These are phyloP conservation scores for Kwoniella pini DNA, from an alignment of 768 basidiomycete genomes.

Conservation along the genomic window DNA sequence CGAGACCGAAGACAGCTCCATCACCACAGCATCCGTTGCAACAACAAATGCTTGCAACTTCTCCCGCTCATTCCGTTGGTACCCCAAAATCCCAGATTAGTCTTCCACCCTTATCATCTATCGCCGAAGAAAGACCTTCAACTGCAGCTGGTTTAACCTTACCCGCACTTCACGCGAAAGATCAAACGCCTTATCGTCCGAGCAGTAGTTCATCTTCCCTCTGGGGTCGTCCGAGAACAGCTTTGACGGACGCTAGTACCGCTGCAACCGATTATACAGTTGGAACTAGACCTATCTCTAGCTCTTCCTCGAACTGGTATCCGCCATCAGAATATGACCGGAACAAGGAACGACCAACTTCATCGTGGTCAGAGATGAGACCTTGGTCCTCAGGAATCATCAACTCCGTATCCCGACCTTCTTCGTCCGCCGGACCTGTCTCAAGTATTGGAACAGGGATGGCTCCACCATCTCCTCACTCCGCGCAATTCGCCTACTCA, in stretches of 20 bases:
- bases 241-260: constrained; percentile 30
- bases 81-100: background rate
- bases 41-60: background rate
- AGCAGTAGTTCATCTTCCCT: constrained; percentile 4
- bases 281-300: constrained; percentile 21
- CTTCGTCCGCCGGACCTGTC: constrained; percentile 9
- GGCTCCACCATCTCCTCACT: constrained; percentile 5
- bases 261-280: constrained; percentile 35
- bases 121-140: constrained; percentile 13
- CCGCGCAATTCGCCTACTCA: constrained; percentile 7
- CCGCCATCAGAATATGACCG: background rate
- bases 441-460: background rate
- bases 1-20: constrained; percentile 20
- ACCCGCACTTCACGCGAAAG: constrained; percentile 17
- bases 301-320: constrained; percentile 48
- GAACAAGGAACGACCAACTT: constrained; percentile 10
- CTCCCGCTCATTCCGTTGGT: background rate
- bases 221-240: constrained; percentile 10
- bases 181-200: constrained; percentile 11
- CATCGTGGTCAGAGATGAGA: constrained; percentile 12
- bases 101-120: constrained; percentile 17
- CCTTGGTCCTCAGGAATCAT: constrained; percentile 13
- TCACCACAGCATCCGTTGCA: constrained; percentile 4
- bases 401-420: constrained; percentile 2
- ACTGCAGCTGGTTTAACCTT: constrained; percentile 11